A percentile compares a stretch with the other conserved stretches of the same genome.
Conservation (phyloP, 768 basidiomycete species). For the Cyclocybe aegerita region DNA sequence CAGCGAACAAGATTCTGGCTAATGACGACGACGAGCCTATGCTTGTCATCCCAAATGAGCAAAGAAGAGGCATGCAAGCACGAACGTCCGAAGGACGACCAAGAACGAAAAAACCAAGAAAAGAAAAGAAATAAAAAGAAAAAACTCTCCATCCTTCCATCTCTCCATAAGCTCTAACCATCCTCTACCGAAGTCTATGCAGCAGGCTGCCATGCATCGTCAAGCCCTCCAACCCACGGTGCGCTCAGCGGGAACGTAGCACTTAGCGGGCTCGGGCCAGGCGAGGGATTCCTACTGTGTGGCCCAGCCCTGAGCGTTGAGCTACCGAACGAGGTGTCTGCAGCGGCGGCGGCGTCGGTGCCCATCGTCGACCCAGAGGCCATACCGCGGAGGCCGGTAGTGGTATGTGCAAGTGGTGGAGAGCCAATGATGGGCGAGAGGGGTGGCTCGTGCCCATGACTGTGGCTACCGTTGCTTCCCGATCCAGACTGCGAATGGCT, state of each 20-base stretch:
- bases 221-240: constrained; percentile 42
- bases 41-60: no score
- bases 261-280: constrained; percentile 26
- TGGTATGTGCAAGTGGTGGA: constrained; percentile 17
- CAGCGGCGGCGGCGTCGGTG: background rate
- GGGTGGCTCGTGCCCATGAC: background rate
- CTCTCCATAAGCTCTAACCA: no score
- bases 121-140: no score
- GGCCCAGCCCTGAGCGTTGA: constrained; percentile 6
- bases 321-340: constrained; percentile 13
- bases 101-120: no score
- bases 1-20: no score
- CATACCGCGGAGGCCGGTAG: constrained; percentile 4
- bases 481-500: background rate
- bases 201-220: constrained; percentile 36
- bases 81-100: no score
- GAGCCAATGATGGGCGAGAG: constrained; percentile 14
- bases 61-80: no score
- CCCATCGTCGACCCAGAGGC: constrained; percentile 17
- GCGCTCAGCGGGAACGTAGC: constrained; percentile 25
- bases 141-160: no score
- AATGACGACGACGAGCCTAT: no score
- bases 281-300: background rate
- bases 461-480: background rate
- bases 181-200: background rate